Conservation (phyloP, 225 moss, liverwort and hornwort species). For the Sphagnum contortum region DNA sequence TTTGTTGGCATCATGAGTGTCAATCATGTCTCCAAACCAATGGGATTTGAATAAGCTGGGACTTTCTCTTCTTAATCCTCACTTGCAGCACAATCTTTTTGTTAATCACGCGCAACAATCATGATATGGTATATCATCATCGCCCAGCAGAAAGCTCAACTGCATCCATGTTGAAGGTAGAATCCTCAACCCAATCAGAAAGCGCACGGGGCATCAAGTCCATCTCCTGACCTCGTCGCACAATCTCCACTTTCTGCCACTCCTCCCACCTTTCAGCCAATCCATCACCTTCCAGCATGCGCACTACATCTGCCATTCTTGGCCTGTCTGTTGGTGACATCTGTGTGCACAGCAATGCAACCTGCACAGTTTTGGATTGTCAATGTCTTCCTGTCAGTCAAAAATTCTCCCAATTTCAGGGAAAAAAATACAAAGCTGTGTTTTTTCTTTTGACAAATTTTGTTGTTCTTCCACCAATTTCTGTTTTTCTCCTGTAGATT, state of each 20-base stretch:
- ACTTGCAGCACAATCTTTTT: too few relatives aligned
- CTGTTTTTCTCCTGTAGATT: too few relatives aligned
- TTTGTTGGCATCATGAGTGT: too few relatives aligned
- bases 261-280: slow-evolving; percentile 93
- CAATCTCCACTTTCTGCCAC: slow-evolving; percentile 91
- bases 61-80: too few relatives aligned
- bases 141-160: slow-evolving; percentile 70
- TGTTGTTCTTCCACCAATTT: too few relatives aligned
- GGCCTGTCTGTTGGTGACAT: slow-evolving; percentile 80
- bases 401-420: neutral
- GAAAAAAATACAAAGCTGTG: neutral
- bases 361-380: slow-evolving; percentile 21
- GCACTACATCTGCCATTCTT: slow-evolving; percentile 91
- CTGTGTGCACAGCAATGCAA: slow-evolving; percentile 86
- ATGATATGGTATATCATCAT: too few relatives aligned
- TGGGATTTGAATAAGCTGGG: too few relatives aligned
- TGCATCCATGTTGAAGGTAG: slow-evolving; percentile 82
- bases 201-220: slow-evolving; percentile 70
- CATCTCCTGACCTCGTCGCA: slow-evolving; percentile 61
- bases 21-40: too few relatives aligned
- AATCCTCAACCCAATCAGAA: slow-evolving; percentile 89
- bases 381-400: neutral
- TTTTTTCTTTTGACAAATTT: too few relatives aligned
- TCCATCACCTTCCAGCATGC: slow-evolving; percentile 93
- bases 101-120: too few relatives aligned